phyloP scores from a whole-genome alignment of 2,329 filamentous ascomycete species.

The Cladosporium sp. region DNA sequence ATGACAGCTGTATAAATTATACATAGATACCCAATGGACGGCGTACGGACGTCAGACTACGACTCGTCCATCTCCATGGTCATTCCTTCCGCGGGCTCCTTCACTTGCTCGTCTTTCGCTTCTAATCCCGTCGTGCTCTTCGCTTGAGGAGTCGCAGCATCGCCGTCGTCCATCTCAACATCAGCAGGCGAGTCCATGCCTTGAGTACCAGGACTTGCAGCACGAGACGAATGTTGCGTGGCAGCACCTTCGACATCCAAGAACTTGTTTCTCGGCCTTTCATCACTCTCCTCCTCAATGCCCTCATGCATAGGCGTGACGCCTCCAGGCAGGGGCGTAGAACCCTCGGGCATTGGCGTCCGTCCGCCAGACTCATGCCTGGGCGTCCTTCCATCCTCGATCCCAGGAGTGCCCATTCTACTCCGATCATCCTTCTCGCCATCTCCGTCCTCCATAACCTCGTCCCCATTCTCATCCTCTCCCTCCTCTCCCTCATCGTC shows the following conservation, averaged over 20 bases:
- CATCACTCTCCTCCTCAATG: constrained; percentile 19
- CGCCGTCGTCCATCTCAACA: constrained; percentile 25
- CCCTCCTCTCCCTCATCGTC: constrained; percentile 85
- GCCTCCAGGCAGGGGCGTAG: constrained; percentile 27
- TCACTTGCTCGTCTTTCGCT: constrained; percentile 18
- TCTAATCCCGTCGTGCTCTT: constrained; percentile 16
- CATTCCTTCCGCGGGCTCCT: constrained; percentile 18
- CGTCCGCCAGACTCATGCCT: constrained; percentile 8
- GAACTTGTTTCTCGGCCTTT: constrained; percentile 24
- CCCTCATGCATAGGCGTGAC: constrained; percentile 38
- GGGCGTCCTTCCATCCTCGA: constrained; percentile 29
- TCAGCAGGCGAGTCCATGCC: constrained; percentile 21
- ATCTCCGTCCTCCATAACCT: constrained; percentile 43
- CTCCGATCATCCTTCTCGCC: constrained; percentile 42
- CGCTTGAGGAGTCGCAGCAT: constrained; percentile 4
- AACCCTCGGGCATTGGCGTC: constrained; percentile 10
- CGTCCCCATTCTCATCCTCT: constrained; percentile 60
- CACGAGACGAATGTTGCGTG: constrained; percentile 19
- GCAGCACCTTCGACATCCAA: constrained; percentile 24
- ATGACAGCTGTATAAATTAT: not conserved
- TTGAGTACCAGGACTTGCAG: constrained; percentile 21
- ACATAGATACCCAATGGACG: constrained; percentile 5
- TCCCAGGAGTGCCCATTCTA: constrained; percentile 42
- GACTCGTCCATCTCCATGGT: constrained; percentile 17
- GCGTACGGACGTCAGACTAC: constrained; percentile 1